Base-by-base conservation (phyloP, 2,329 filamentous ascomycete genomes). In the Huntiella decipiens region DNA sequence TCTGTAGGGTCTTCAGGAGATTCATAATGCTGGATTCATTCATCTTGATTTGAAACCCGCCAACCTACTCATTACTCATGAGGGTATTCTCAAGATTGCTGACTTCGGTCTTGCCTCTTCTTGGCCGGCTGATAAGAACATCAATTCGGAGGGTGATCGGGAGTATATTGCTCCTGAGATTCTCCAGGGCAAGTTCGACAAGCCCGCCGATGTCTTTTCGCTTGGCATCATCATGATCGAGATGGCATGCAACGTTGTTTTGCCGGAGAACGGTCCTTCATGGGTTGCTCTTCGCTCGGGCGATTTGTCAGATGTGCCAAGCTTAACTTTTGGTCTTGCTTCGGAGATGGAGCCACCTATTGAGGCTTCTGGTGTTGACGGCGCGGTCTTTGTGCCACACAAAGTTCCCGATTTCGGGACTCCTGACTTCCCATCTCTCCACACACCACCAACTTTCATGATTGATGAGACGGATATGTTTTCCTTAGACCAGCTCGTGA, bases 131-230 rank as follows among this genome's bases (percentile, higher is more conserved):
- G 72, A 77, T 40, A 68, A 74, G 46, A 75, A 78, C 46, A 80
- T 91, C 50, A 86, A 95, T 53, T 81, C 83, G 37, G 91, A 98
- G 64, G 91, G 91, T 31, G 91, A 98, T 58, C 82, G 91, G 43
- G 84, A 94, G 58, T 98, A 98, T 59, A 88, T 98, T 58, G 88
- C 83, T 1, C 87, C 87, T 0, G 91, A 98, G 61, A 85, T 94
- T 51, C 74, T 98, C 15, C 75, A 76, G 56, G 88, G 87, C 37
- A 74, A 78, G 52, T 91, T 82, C 54, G 86, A 93, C 63, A 91
- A 88, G 60, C 82, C 88, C 34, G 82, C 86, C 33, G 91, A 98
- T 60, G 74, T 98, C 43, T 98, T 95, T 61, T 84, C 91, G 8
- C 74, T 98, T 28, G 91, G 91, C 44, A 74, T 96, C 55, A 93